phyloP scores from a whole-genome alignment of 2,329 filamentous ascomycete species.

The Fusarium succisae region DNA sequence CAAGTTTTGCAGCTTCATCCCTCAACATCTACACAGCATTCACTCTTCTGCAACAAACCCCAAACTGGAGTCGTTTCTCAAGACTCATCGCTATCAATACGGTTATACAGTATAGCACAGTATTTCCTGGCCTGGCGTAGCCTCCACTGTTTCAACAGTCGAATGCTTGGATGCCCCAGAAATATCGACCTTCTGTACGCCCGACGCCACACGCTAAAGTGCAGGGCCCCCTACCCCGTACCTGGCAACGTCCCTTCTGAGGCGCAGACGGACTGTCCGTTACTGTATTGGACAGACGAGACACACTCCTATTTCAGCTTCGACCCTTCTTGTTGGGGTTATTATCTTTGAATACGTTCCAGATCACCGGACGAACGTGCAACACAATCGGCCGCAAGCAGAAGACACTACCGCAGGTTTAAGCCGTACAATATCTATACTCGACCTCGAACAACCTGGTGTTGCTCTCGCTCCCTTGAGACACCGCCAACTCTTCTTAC shows the following conservation, averaged over 20 bases:
- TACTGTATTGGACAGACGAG: conserved; percentile 10
- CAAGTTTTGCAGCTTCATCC: neutral
- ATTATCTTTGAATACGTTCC: conserved; percentile 32
- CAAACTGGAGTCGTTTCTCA: neutral
- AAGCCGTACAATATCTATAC: conserved; percentile 27
- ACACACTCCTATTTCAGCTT: conserved; percentile 41
- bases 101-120: conserved; percentile 1
- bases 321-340: conserved; percentile 32
- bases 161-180: conserved; percentile 30
- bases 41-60: neutral
- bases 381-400: conserved; percentile 26
- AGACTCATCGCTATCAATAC: neutral
- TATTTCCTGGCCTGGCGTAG: conserved; percentile 7
- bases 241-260: conserved; percentile 36
- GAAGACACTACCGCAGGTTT: conserved; percentile 20
- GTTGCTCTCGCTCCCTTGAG: conserved; percentile 9
- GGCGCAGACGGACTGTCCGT: conserved; percentile 34
- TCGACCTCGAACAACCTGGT: conserved; percentile 6
- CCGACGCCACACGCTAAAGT: conserved; percentile 33
- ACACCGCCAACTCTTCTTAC: conserved; percentile 27
- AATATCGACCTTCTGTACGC: conserved; percentile 33
- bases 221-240: conserved; percentile 26
- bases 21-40: neutral
- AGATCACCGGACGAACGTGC: conserved; percentile 40
- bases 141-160: conserved; percentile 24